Evolutionary conservation across 176 grass and related monocot species (phyloP).

Genomic region (Avena atlantica): DNA sequence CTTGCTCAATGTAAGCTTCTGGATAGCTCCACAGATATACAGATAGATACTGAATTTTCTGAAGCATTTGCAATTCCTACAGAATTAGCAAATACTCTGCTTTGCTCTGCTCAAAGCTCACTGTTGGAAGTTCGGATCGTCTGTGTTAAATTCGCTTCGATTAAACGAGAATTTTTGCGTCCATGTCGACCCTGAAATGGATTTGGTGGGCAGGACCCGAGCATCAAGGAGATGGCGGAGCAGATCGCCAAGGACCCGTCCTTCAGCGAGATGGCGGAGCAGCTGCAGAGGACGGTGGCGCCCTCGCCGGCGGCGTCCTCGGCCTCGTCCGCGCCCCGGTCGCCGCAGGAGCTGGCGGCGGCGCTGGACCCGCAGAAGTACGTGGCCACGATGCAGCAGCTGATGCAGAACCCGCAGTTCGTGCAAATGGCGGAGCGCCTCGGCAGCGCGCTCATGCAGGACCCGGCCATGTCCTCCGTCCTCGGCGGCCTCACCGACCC

Average conservation of each 20-base stretch:
- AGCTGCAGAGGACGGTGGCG: slow-evolving; percentile 87
- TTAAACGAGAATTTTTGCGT: neutral
- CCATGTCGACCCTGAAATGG: neutral
- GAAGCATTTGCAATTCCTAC: neutral
- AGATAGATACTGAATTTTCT: neutral
- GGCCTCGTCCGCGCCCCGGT: slow-evolving; percentile 46
- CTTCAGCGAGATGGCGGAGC: slow-evolving; percentile 92
- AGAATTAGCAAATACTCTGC: neutral
- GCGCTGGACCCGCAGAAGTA: slow-evolving; percentile 85
- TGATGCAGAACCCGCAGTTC: slow-evolving; percentile 96
- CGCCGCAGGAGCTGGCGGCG: slow-evolving; percentile 26
- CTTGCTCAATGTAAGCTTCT: slow-evolving; percentile 75
- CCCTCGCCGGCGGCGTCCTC: slow-evolving; percentile 25
- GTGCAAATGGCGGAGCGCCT: slow-evolving; percentile 85
- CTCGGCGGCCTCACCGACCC: slow-evolving; percentile 84
- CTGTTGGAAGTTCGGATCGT: neutral
- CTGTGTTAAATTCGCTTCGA: too few relatives aligned
- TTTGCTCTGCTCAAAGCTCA: neutral
- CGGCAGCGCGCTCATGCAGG: slow-evolving; percentile 95
- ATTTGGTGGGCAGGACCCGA: slow-evolving; percentile 61
- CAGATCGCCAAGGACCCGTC: slow-evolving; percentile 94
- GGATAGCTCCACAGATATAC: neutral
- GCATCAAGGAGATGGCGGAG: slow-evolving; percentile 97
- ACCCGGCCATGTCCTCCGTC: slow-evolving; percentile 77
- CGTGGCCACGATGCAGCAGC: slow-evolving; percentile 90